Conservation (phyloP, 192 early-diverging fungal genomes). For the Coemansia sp. region DNA sequence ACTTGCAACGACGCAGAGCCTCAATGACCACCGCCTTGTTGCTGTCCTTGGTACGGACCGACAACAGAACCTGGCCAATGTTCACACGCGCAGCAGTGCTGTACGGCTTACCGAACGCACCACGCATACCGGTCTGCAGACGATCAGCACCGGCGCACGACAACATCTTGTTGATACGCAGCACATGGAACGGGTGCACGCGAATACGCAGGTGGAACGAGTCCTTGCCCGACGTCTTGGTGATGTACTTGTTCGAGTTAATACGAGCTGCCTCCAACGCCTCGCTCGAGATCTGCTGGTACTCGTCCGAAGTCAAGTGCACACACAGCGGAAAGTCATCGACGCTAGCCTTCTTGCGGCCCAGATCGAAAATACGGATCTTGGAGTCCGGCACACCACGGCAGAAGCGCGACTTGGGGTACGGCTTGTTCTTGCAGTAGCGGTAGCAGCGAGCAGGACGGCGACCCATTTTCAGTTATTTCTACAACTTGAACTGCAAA, state of each 20-base stretch:
- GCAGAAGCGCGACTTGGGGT: slow-evolving; percentile 97
- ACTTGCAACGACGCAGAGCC: slow-evolving; percentile 90
- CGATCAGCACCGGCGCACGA: slow-evolving; percentile 99
- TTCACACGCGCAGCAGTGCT: slow-evolving; percentile 95
- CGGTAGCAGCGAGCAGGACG: slow-evolving; percentile 99
- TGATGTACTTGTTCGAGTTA: slow-evolving; percentile 97
- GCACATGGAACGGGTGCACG: slow-evolving; percentile 98
- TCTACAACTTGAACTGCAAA: slow-evolving; percentile 23
- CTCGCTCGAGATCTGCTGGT: slow-evolving; percentile 98
- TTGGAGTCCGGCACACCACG: slow-evolving; percentile 99
- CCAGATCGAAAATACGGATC: slow-evolving; percentile 53
- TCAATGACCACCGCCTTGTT: slow-evolving; percentile 94
- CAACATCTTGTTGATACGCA: slow-evolving; percentile 99
- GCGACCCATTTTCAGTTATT: slow-evolving; percentile 83
- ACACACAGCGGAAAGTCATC: slow-evolving; percentile 98
- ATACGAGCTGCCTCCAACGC: slow-evolving; percentile 98
- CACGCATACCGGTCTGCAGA: slow-evolving; percentile 99
- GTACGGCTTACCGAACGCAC: slow-evolving; percentile 96
- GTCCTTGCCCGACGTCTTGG: slow-evolving; percentile 96
- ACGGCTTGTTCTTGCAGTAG: slow-evolving; percentile 99
- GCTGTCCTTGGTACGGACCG: slow-evolving; percentile 91
- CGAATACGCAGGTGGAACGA: slow-evolving; percentile 99
- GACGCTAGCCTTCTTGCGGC: slow-evolving; percentile 94
- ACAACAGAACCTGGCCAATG: slow-evolving; percentile 97
- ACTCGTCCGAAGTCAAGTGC: slow-evolving; percentile 95